Evolutionary conservation across 2,329 filamentous ascomycete species (phyloP), one percentile per base, ranked within the genome.

Genomic region (Mycosphaerella sp.): DNA sequence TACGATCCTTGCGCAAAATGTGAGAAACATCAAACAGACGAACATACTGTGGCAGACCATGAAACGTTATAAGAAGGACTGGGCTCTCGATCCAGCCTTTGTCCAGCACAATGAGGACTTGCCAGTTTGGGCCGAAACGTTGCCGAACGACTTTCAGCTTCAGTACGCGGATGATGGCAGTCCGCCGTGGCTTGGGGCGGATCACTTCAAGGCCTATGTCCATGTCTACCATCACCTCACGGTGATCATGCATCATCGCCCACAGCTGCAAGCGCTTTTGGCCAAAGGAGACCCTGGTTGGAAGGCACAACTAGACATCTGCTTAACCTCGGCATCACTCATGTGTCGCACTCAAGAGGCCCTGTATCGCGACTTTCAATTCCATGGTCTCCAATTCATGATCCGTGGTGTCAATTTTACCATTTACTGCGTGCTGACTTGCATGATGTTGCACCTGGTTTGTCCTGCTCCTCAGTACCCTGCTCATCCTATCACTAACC

Each of bases 401-500:
- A 85, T 91, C 64, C 80, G 91, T 59, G 91, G 91, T 35, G 89
- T 95, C 66, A 95, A 90, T 69, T 97, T 95, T 64, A 89, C 88
- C 5, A 89, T 97, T n/a, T 97, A 97, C 65, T 83, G 85, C 50
- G 82, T 95, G 21, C 73, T 97, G 41, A 93, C 89, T 0, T 95
- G 90, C 73, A 90, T 91, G 18, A 90, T 96, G 70, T 79, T 97
- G 49, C 90, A 97, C 69, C 71, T 97, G 70, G 91, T 96, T 76
- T 70, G 88, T 79, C 21, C 18, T 10, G 30, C 30, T 9, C 14
- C 5, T 5, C 7, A 17, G 6, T 17, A n/a, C 2, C 21, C 5
- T 34, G 36, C 13, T 27, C 18, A 27, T 36, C 18, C 10, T 12
- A 32, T 13, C 6, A 34, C 39, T 52, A 34, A 49, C 32, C 50